phyloP scores from a whole-genome alignment of 495 filamentous ascomycete species.

The Physcia stellaris region DNA sequence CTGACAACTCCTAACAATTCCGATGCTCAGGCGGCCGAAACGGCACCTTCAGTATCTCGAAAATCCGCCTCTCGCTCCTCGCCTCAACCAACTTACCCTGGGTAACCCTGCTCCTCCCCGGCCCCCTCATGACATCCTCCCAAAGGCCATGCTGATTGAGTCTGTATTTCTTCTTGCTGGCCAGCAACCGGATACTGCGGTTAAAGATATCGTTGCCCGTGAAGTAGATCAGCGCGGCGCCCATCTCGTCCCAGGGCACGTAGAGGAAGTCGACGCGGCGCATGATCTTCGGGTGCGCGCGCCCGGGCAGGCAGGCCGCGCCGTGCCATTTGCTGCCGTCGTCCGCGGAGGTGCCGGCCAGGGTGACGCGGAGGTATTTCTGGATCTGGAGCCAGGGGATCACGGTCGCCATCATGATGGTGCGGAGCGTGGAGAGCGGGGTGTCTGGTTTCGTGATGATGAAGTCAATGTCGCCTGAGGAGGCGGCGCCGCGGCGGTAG shows the following conservation, averaged over 20 bases:
- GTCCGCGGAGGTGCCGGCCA: constrained; percentile 32
- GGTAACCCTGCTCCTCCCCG: constrained; percentile 47
- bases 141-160: constrained; percentile 80
- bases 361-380: constrained; percentile 44
- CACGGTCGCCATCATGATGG: constrained; percentile 47
- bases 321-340: constrained; percentile 77
- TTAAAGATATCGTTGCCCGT: constrained; percentile 98
- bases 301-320: constrained; percentile 51
- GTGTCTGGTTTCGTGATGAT: constrained; percentile 65
- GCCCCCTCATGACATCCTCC: constrained; percentile 53
- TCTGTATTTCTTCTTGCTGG: constrained; percentile 71
- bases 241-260: constrained; percentile 67
- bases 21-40: constrained; percentile 73
- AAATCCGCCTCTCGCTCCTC: constrained; percentile 68
- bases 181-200: constrained; percentile 68
- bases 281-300: constrained; percentile 36
- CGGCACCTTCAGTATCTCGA: constrained; percentile 71
- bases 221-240: constrained; percentile 88
- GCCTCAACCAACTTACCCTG: constrained; percentile 64
- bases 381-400: constrained; percentile 44
- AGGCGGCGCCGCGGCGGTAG: constrained; percentile 65
- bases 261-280: constrained; percentile 78
- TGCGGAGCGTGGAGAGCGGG: constrained; percentile 41
- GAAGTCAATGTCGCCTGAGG: constrained; percentile 73
- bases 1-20: constrained; percentile 58